Evolutionary conservation across 495 filamentous ascomycete species (phyloP).

Genomic region (Tricharina praecox): DNA sequence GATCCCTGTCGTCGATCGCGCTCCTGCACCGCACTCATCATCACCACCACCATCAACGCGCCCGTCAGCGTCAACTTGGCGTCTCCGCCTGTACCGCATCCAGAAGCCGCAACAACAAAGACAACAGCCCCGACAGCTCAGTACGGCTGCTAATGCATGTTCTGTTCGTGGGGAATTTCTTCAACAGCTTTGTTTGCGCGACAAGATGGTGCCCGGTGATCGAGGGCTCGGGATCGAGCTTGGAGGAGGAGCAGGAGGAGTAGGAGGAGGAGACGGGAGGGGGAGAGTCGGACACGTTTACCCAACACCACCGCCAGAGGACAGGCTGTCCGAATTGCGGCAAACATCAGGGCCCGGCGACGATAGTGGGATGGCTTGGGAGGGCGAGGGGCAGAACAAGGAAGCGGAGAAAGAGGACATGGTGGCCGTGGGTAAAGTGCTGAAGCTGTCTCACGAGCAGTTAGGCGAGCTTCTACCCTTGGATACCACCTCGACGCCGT

Average conservation of each 20-base stretch:
- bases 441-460: not conserved
- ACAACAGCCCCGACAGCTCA: not conserved
- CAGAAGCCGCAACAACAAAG: not conserved
- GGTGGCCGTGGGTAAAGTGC: not conserved
- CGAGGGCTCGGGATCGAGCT: conserved; percentile 2
- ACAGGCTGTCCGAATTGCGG: not conserved
- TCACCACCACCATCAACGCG: not conserved
- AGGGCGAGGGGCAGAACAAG: not conserved
- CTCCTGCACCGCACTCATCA: not conserved
- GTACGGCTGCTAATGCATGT: not conserved
- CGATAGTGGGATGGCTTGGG: not conserved
- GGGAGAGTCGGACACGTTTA: not conserved
- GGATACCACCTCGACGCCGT: not conserved
- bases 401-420: not conserved
- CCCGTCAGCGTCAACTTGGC: not conserved
- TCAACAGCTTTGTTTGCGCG: not conserved
- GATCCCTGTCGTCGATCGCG: conserved; percentile 4
- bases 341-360: not conserved
- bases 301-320: conserved; percentile 1
- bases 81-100: not conserved
- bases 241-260: too few species aligned
- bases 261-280: too few species aligned
- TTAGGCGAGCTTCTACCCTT: not conserved
- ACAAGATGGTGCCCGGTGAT: not conserved
- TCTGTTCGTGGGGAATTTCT: not conserved